Percentiles rank a stretch among this genome's conserved stretches.
Conservation (phyloP, 2,329 filamentous ascomycete genomes). For the Lasiodiplodia hormozganensis region DNA sequence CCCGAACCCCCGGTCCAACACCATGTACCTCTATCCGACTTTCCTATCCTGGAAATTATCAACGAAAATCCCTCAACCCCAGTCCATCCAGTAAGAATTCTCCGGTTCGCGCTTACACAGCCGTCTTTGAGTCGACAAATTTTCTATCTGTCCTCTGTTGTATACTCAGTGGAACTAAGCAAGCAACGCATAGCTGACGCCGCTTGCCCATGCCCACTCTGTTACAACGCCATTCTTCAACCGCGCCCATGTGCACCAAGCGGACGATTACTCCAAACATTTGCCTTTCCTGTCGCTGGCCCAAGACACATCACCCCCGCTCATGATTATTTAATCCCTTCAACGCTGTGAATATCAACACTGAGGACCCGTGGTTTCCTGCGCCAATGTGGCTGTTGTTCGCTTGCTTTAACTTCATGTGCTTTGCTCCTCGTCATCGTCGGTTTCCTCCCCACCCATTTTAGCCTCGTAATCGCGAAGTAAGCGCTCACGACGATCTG, state of each 20-base stretch:
- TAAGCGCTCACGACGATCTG: not conserved
- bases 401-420: not conserved
- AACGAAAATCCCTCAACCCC: not conserved
- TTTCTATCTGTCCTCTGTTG: too few species aligned
- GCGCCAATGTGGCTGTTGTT: not conserved
- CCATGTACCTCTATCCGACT: not conserved
- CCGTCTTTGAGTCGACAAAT: too few species aligned
- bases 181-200: too few species aligned
- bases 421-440: not conserved
- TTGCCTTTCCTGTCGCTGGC: too few species aligned
- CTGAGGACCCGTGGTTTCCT: not conserved
- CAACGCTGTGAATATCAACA: not conserved
- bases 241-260: too few species aligned
- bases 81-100: not conserved
- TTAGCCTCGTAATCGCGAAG: not conserved
- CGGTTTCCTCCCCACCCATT: not conserved
- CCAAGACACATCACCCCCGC: not conserved
- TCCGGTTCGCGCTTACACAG: too few species aligned
- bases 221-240: too few species aligned
- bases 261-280: too few species aligned
- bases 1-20: constrained; percentile 7
- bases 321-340: not conserved
- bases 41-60: not conserved
- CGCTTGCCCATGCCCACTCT: too few species aligned
- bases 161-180: too few species aligned